phyloP scores from a whole-genome alignment of 2,329 filamentous ascomycete genomes.

The Ascochyta clinopodiicola region DNA sequence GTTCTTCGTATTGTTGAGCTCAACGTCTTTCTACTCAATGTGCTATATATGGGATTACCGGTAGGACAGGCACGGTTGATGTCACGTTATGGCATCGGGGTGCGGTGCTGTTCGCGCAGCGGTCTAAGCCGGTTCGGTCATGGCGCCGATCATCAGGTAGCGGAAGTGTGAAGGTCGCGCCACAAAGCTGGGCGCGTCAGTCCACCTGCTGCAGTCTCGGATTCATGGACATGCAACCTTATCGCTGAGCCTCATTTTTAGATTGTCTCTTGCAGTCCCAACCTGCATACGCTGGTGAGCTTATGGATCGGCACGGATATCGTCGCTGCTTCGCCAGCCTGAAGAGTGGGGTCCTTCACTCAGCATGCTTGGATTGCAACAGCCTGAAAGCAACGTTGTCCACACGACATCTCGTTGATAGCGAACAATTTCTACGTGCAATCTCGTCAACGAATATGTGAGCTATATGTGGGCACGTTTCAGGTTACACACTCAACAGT shows the following conservation, averaged over 20 bases:
- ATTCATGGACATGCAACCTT: background rate
- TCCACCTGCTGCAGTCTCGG: constrained; percentile 18
- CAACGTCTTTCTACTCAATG: background rate
- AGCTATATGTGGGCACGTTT: background rate
- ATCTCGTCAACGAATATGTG: background rate
- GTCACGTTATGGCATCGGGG: constrained; percentile 24
- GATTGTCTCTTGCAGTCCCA: constrained; percentile 2
- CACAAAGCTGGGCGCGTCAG: constrained; percentile 28
- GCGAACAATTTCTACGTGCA: background rate
- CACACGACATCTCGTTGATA: background rate
- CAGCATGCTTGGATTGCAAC: background rate
- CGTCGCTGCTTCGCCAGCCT: background rate
- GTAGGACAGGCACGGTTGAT: constrained; percentile 1
- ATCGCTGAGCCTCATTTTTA: constrained; percentile 14
- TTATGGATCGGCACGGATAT: no score
- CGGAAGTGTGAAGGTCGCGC: constrained; percentile 29
- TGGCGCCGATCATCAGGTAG: constrained; percentile 23
- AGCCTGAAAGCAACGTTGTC: background rate
- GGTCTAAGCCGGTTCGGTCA: constrained; percentile 14
- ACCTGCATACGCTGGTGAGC: background rate
- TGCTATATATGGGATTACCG: constrained; percentile 1
- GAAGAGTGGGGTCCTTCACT: background rate
- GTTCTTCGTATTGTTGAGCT: constrained; percentile 4
- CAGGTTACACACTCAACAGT: constrained; percentile 7
- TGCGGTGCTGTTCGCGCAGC: constrained; percentile 14